A percentile compares a stretch with the other conserved stretches of the same genome.
These are phyloP conservation scores for Fusarium sororula DNA, from an alignment of 2,329 filamentous ascomycete genomes.

Conservation along the genomic window DNA sequence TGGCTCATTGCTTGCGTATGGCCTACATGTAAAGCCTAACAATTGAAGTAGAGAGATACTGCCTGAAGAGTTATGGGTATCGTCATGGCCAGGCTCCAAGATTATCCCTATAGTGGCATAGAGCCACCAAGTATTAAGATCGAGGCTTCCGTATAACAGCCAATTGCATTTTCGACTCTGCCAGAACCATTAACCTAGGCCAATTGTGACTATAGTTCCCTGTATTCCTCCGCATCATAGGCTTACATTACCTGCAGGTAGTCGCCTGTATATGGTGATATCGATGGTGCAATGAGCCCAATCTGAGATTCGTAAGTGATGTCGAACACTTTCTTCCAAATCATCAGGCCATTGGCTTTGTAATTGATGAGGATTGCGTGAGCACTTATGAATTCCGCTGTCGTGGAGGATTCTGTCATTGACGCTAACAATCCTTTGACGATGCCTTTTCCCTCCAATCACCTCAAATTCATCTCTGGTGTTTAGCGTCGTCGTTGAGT, in stretches of 20 bases:
- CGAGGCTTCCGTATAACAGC: neutral
- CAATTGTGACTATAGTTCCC: neutral
- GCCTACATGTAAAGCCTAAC: too few species aligned
- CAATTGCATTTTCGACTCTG: neutral
- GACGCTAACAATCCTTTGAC: neutral
- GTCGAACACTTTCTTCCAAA: neutral
- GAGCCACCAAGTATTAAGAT: neutral
- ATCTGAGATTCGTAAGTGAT: neutral
- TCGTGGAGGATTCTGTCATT: neutral
- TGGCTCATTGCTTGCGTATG: too few species aligned
- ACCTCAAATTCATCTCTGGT: neutral
- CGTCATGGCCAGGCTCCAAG: neutral
- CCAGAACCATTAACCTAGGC: fast-evolving
- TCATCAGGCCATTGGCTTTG: neutral
- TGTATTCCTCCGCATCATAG: neutral
- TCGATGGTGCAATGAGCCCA: neutral
- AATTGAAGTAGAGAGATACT: too few species aligned
- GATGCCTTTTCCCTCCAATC: slow-evolving; percentile 1
- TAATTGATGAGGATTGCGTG: neutral
- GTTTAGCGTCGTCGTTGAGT: neutral
- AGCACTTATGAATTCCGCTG: slow-evolving; percentile 1
- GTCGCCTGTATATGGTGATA: neutral
- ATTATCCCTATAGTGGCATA: too few species aligned
- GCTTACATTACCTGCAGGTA: neutral
- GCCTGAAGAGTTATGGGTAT: neutral